Evolutionary conservation across 169 alveolate genomes (phyloP), one percentile per base, ranked within the genome.

Genomic region (Cryptosporidium bovis): DNA sequence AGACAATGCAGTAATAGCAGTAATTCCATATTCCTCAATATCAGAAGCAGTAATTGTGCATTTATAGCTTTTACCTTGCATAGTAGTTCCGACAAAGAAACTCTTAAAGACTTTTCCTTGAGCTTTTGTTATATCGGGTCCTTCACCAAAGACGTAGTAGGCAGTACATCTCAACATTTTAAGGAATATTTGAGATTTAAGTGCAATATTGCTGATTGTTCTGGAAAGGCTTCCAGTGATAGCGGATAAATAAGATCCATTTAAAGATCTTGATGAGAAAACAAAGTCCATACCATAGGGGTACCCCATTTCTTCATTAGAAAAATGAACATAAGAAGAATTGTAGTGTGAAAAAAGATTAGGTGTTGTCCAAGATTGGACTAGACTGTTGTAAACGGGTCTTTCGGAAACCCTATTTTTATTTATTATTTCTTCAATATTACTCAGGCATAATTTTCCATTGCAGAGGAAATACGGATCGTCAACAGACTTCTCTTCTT

Each of bases 261-360:
- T 10, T 33, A 77, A 5, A 12, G 69, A 40, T 60, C 71, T 56
- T 20, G 71, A 56, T 1, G 87, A 58, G 6, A 77, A 77, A 24
- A 77, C 51, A 62, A 77, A 77, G 46, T 77, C 87, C 87, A 77
- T 77, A 50, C 87, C 87, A 50, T 77, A 77, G 18, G 87, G 87
- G 50, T 77, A 77, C 0, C 87, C 87, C 87, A 77, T 77, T 27
- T 77, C 87, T 46, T 77, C 87, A 36, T 77, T 77, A 0, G 87
- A 33, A 34, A 77, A 77, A 31, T 77, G 87, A 6, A 24, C 71
- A 24, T 27, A 77, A 60, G 33, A 34, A 3, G 69, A 56, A 27
- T 44, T 31, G 16, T n/a, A 1, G 18, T n/a, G 15, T 15, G 87
- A 77, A 8, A 60, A 16, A 27, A 58, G 12, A 24, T 34, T 77